These are phyloP conservation scores for Penicillium sp. DNA, from an alignment of 2,329 filamentous ascomycete genomes.

Conservation along the genomic window DNA sequence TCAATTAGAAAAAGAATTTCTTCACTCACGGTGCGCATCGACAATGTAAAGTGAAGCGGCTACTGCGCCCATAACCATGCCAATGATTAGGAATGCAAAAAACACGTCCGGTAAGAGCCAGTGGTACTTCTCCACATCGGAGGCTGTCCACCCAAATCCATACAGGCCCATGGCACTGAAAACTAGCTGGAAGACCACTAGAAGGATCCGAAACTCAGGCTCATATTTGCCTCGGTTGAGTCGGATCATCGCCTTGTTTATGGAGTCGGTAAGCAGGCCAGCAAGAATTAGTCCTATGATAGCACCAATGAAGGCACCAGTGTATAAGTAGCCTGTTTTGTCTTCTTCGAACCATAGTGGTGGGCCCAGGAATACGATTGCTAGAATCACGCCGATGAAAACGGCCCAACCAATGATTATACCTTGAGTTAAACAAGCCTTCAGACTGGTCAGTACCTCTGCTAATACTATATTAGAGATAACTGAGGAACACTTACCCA, in stretches of 20 bases:
- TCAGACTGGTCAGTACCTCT: neutral
- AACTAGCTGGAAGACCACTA: conserved; percentile 79
- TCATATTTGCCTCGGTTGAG: conserved; percentile 82
- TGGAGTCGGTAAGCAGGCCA: conserved; percentile 71
- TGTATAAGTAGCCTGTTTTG: conserved; percentile 82
- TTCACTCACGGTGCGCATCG: conserved; percentile 78
- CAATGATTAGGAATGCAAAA: conserved; percentile 79
- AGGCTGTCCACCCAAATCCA: conserved; percentile 75
- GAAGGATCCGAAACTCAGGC: conserved; percentile 82
- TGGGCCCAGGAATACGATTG: conserved; percentile 76
- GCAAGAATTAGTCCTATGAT: conserved; percentile 74
- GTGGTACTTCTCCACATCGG: conserved; percentile 61
- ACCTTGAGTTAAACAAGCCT: conserved; percentile 74
- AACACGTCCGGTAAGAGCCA: conserved; percentile 78
- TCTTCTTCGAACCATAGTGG: conserved; percentile 81
- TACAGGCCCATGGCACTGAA: conserved; percentile 77
- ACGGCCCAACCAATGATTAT: conserved; percentile 94
- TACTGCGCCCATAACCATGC: conserved; percentile 90
- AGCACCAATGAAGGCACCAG: conserved; percentile 81
- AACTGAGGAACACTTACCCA: conserved; percentile 55
- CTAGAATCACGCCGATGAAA: conserved; percentile 80
- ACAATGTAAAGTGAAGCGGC: conserved; percentile 85
- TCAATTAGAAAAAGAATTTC: too few relatives aligned
- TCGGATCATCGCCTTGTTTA: conserved; percentile 68
- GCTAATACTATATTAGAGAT: neutral